Evolutionary conservation across 2,329 filamentous ascomycete species (phyloP), one percentile per base, ranked within the genome.

Genomic region (Sphaerulina musiva): DNA sequence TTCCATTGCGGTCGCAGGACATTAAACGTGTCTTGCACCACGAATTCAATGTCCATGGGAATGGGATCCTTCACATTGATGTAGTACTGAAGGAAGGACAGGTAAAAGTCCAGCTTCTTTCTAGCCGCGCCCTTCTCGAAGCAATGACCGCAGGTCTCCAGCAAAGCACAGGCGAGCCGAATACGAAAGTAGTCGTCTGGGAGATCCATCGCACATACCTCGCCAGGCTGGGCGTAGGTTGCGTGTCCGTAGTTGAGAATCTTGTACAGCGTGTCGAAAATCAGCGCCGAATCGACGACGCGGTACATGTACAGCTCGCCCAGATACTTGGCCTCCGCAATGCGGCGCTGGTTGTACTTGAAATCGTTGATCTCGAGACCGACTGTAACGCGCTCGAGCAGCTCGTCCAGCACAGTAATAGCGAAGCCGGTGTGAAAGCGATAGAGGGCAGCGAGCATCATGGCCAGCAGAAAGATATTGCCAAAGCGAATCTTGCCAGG

Each of bases 291-390:
- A 70, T 98, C 93, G 38, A 98, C 81, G 82, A 98, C 89, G 54
- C 93, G 87, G 69, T 97, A 98, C 66, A 96, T 95, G 75, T 98
- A 98, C 8, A 98, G 80, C 72, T 98, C 93, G 20, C 89, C 91
- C 4, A 98, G 78, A 68, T 96, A 98, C 69, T 96, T 97, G 66
- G 95, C 89, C 70, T 97, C 92, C 2, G 95, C 89, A 58, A 98
- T 85, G 20, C 93, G 86, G 56, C 91, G 86, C 72, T 98, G 93
- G 68, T 95, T 96, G 74, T 90, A 95, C 66, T 95, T 91, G 78
- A 96, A 98, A 69, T 98, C 93, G 64, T 97, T 97, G 63, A 91
- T 83, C 71, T 98, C 93, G 2, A 98, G 78, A 1, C 93, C 93
- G 60, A 95, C 80, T 0, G 81, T 86, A 60, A 98, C 86, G 5